Evolutionary conservation across 495 filamentous ascomycete species (phyloP).

Genomic region (Podospora appendiculata): DNA sequence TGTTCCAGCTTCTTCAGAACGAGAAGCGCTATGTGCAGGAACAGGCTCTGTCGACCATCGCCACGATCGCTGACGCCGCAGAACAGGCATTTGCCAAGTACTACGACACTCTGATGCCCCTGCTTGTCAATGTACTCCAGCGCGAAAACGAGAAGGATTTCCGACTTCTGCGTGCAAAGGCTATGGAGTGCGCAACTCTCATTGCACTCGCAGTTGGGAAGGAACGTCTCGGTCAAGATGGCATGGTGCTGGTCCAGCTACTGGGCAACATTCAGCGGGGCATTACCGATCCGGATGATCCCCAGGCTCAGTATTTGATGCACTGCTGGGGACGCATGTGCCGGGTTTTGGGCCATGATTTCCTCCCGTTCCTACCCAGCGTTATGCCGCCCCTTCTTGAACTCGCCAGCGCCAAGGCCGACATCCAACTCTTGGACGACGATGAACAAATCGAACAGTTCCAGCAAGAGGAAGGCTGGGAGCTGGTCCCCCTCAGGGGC

Average conservation of each 20-base stretch:
- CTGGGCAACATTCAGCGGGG: conserved; percentile 79
- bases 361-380: conserved; percentile 81
- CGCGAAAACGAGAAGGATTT: conserved; percentile 89
- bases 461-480: conserved; percentile 96
- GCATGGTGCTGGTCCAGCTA: conserved; percentile 74
- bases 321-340: conserved; percentile 99
- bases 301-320: conserved; percentile 92
- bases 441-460: conserved; percentile 90
- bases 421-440: conserved; percentile 93
- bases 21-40: conserved; percentile 96
- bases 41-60: conserved; percentile 95
- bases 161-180: conserved; percentile 85
- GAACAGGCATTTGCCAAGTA: conserved; percentile 94
- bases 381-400: conserved; percentile 94
- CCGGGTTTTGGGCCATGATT: conserved; percentile 81
- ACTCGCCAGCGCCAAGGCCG: conserved; percentile 89
- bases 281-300: conserved; percentile 89
- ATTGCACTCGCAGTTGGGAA: conserved; percentile 95
- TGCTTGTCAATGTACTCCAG: conserved; percentile 81
- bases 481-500: conserved; percentile 90
- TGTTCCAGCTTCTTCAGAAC: conserved; percentile 79
- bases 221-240: conserved; percentile 82
- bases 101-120: conserved; percentile 90
- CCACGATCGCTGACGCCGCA: conserved; percentile 95
- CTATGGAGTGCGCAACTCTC: conserved; percentile 98